Evolutionary conservation across 352 stramenopile genomes (phyloP).

Genomic region (Phytophthora lateralis): DNA sequence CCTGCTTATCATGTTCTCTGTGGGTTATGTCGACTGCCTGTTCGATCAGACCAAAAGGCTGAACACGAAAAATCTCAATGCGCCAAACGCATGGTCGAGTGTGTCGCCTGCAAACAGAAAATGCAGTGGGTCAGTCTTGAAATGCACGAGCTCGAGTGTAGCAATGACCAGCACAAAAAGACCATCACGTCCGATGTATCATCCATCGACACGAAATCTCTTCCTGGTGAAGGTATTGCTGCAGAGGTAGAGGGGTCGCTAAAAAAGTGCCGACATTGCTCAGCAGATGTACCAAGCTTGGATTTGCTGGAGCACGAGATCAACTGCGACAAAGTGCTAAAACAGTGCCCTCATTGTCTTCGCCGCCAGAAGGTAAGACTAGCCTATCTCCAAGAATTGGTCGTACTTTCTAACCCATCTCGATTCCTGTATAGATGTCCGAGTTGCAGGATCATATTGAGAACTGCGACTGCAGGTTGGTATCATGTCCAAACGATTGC

Average conservation of each 20-base stretch:
- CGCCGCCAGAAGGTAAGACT: slow-evolving; percentile 67
- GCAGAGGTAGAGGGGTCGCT: slow-evolving; percentile 9
- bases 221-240: background rate
- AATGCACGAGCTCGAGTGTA: slow-evolving; percentile 42
- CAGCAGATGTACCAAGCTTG: slow-evolving; percentile 39
- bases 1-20: slow-evolving; percentile 44
- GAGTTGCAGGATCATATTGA: slow-evolving; percentile 86
- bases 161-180: background rate
- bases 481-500: slow-evolving; percentile 77
- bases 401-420: background rate
- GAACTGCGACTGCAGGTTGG: slow-evolving; percentile 79
- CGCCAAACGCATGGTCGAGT: slow-evolving; percentile 55
- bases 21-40: slow-evolving; percentile 51
- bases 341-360: slow-evolving; percentile 84
- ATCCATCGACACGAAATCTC: slow-evolving; percentile 5
- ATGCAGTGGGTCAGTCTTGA: slow-evolving; percentile 54
- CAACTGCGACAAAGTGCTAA: slow-evolving; percentile 79
- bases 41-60: slow-evolving; percentile 47
- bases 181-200: background rate
- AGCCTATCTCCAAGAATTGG: background rate
- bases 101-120: slow-evolving; percentile 42
- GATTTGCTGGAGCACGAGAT: slow-evolving; percentile 78
- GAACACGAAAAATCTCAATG: slow-evolving; percentile 68
- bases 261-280: slow-evolving; percentile 79
- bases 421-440: slow-evolving; percentile 40